Percentiles rank a stretch among this genome's conserved stretches.
Evolutionary conservation across 169 alveolate species (phyloP).

Genomic region (Cystoisospora suis): DNA sequence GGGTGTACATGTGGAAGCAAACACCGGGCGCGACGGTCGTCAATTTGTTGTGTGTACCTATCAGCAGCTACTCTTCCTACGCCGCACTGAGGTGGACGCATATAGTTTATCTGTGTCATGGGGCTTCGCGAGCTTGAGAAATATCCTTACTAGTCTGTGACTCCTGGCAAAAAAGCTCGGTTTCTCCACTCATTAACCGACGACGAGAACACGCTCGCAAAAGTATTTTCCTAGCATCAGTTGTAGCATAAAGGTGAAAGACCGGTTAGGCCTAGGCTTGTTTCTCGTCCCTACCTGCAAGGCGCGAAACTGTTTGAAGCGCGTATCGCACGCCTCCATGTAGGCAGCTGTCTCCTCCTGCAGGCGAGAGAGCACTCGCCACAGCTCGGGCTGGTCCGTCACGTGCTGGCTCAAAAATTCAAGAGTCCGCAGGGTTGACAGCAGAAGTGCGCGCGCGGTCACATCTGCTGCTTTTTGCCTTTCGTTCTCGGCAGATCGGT

Average conservation of each 20-base stretch:
- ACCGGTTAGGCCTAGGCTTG: not conserved
- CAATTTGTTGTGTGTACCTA: too few species aligned
- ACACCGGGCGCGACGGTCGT: too few species aligned
- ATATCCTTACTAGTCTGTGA: not conserved
- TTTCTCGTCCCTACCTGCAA: not conserved
- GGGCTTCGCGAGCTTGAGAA: not conserved
- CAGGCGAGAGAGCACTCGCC: conserved; percentile 25
- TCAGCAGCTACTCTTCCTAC: too few species aligned
- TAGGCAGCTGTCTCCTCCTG: conserved; percentile 8
- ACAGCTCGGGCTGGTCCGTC: conserved; percentile 49
- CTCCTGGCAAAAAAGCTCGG: not conserved
- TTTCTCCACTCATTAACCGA: not conserved
- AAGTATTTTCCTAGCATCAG: too few species aligned
- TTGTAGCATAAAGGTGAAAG: too few species aligned
- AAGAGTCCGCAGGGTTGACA: conserved; percentile 23
- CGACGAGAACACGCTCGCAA: not conserved
- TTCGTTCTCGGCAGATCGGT: too few species aligned
- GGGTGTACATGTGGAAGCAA: too few species aligned
- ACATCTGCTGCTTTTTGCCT: too few species aligned
- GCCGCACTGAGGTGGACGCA: too few species aligned
- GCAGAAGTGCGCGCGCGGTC: too few species aligned
- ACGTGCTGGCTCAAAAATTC: conserved; percentile 39
- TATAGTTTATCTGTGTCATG: too few species aligned
- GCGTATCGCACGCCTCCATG: conserved; percentile 19
- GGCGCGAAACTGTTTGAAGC: conserved; percentile 50